Evolutionary conservation across 768 basidiomycete genomes (phyloP).

Genomic region (Chalciporus chontae): DNA sequence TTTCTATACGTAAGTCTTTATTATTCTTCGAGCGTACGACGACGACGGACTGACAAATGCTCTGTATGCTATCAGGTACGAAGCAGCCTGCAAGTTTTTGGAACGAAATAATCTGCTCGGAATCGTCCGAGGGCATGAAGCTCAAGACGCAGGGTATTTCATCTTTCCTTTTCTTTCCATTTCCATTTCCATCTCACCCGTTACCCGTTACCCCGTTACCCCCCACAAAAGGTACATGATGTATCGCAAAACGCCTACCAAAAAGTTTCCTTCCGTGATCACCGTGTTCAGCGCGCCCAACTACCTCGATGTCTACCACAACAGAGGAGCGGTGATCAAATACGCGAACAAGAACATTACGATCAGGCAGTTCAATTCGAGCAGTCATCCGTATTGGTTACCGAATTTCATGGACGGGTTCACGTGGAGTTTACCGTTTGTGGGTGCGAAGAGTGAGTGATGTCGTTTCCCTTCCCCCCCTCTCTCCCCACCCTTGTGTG

Average conservation of each 20-base stretch:
- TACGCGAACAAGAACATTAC: conserved; percentile 98
- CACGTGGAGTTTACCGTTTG: conserved; percentile 97
- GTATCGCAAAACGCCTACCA: conserved; percentile 92
- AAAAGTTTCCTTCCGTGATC: conserved; percentile 96
- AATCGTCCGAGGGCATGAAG: conserved; percentile 96
- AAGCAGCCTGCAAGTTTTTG: conserved; percentile 92
- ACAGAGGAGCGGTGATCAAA: conserved; percentile 95
- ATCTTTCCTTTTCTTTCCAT: not conserved
- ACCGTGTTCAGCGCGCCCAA: conserved; percentile 98
- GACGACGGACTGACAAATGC: conserved; percentile 1
- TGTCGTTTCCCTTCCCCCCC: not conserved
- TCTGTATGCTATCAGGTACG: conserved; percentile 50
- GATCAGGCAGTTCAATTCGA: conserved; percentile 82
- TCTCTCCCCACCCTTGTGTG: no score
- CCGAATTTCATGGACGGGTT: conserved; percentile 99
- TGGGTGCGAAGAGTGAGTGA: conserved; percentile 89
- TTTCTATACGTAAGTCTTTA: conserved; percentile 82
- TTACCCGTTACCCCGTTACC: no score
- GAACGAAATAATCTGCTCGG: conserved; percentile 88
- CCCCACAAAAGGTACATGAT: conserved; percentile 93
- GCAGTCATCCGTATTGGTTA: conserved; percentile 88
- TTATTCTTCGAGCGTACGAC: not conserved
- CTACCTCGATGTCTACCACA: conserved; percentile 96
- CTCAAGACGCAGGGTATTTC: conserved; percentile 89
- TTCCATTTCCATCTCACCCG: conserved; percentile 1